Evolutionary conservation across 768 basidiomycete species (phyloP), one percentile per base, ranked within the genome.

Genomic region (Auriscalpium vulgare): DNA sequence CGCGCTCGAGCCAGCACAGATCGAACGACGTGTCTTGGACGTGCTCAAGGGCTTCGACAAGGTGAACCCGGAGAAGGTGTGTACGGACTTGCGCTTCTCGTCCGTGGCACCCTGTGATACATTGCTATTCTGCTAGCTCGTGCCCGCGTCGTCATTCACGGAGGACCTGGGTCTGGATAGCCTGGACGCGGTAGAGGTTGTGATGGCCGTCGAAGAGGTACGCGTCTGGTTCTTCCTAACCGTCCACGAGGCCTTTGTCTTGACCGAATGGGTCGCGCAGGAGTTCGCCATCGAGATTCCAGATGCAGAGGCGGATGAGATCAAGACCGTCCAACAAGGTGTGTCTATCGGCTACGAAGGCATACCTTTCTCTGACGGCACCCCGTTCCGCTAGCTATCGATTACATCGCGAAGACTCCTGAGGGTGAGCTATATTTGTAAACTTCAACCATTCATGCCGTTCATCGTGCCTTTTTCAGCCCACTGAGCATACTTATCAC

Each of bases 271-370:
- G 54, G 53, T 19, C 55, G 8, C 53, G 37, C 64, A 98, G 92
- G 97, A 98, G 67, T 99, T 99, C 69, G 79, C 82, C 34, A 95
- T 99, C 68, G 97, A 98, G 73, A 99, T 99, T 66, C 95, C 97
- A 14, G 97, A 99, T 66, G 85, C 81, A 38, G 97, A 99, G 71
- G 95, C 95, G 10, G 95, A 97, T 70, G 85, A 85, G 65, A 97
- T 98, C 68, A 85, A 84, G 65, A 93, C 91, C 8, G 90, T 98
- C 53, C 81, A 83, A 63, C 88, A 97, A 43, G 40, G 40, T 43
- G 17, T 43, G 40, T 13, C 8, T 43, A 14, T 43, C 40, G 14
- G 13, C 40, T 8, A 68, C 37, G 46, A 45, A 35, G 56, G 50
- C 55, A 40, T 56, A 48, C 50, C 53, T 56, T 54, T 53, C 55